Percentiles rank a stretch among this genome's conserved stretches.
Conservation (phyloP, 1,284 basidiomycete species). For the Taiwanofungus camphoratus region DNA sequence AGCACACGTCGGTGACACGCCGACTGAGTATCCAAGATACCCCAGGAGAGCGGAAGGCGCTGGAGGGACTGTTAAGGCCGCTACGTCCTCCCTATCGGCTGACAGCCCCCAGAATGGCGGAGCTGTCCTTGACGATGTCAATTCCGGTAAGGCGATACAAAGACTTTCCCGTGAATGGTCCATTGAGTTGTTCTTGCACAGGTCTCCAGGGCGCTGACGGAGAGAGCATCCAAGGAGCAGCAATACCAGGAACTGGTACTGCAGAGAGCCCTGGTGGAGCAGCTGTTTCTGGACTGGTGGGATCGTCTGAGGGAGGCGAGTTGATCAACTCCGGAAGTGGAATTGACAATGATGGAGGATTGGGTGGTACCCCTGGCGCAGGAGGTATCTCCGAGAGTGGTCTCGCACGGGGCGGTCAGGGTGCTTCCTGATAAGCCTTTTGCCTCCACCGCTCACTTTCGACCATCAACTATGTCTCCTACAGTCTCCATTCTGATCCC, state of each 20-base stretch:
- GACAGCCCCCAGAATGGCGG: too few species aligned
- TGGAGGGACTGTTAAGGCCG: too few species aligned
- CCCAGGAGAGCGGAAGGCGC: too few species aligned
- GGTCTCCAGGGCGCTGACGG: neutral
- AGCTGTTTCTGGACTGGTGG: slow-evolving; percentile 2
- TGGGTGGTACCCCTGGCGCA: neutral
- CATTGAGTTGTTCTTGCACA: neutral
- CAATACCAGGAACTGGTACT: slow-evolving; percentile 5
- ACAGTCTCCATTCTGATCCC: too few species aligned
- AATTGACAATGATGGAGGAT: neutral
- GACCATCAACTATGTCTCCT: too few species aligned
- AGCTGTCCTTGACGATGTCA: neutral
- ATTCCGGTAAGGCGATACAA: neutral
- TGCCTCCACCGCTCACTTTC: too few species aligned
- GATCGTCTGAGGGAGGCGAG: slow-evolving; percentile 1
- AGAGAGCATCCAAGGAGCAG: slow-evolving; percentile 6
- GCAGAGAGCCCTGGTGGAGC: neutral
- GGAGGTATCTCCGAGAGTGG: slow-evolving; percentile 1
- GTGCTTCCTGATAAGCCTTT: neutral
- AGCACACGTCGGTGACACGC: too few species aligned
- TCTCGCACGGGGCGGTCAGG: neutral
- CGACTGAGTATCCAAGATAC: too few species aligned
- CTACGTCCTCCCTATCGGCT: too few species aligned
- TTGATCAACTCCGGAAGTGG: slow-evolving; percentile 3
- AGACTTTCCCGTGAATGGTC: neutral